Evolutionary conservation across 805 yeast genomes (phyloP).

Genomic region (Isabelozyma pseudorhagii): DNA sequence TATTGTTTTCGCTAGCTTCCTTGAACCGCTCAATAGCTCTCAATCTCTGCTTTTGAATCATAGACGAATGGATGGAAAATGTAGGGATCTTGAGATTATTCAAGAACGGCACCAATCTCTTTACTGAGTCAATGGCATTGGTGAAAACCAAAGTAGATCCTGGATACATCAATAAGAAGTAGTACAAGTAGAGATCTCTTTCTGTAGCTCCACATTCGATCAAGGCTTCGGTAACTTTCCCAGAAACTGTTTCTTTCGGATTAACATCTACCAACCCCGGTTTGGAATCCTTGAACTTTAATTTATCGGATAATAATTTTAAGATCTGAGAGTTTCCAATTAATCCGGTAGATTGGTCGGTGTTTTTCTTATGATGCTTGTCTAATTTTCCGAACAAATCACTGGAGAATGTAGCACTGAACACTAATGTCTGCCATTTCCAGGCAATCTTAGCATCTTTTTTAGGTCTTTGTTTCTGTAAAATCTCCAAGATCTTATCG

Average conservation of each 20-base stretch:
- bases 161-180: constrained; percentile 80
- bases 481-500: constrained; percentile 66
- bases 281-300: constrained; percentile 62
- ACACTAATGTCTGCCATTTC: constrained; percentile 82
- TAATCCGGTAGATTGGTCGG: constrained; percentile 28
- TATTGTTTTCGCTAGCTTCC: constrained; percentile 43
- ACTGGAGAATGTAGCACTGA: constrained; percentile 88
- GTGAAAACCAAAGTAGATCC: constrained; percentile 90
- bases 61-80: constrained; percentile 84
- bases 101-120: constrained; percentile 74
- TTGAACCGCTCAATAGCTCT: constrained; percentile 80
- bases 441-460: constrained; percentile 29
- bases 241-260: constrained; percentile 77
- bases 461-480: constrained; percentile 49
- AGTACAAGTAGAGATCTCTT: constrained; percentile 86
- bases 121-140: constrained; percentile 93
- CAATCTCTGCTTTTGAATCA: constrained; percentile 92
- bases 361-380: constrained; percentile 22
- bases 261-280: constrained; percentile 82
- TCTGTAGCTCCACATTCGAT: constrained; percentile 90
- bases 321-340: constrained; percentile 59
- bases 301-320: constrained; percentile 60
- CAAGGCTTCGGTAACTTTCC: constrained; percentile 75
- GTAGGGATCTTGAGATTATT: constrained; percentile 65
- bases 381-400: constrained; percentile 77